Base-by-base conservation (phyloP, 495 filamentous ascomycete species). In the Alectoria sarmentosa region DNA sequence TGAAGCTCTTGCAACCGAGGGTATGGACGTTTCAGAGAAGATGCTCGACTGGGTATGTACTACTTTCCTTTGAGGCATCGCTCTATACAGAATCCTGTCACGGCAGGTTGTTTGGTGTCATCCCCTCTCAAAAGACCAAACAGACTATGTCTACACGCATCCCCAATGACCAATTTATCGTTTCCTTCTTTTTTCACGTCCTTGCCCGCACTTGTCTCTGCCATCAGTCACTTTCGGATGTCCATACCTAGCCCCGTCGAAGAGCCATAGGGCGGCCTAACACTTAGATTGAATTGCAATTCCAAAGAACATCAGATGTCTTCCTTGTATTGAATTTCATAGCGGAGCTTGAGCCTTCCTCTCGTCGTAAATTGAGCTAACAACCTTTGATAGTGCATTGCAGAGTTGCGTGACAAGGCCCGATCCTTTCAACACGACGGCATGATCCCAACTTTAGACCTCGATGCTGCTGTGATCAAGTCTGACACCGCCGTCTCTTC, bases 351-450 rank as follows among this genome's bases (percentile, higher is more conserved):
- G 28, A 32, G 49, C 52, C 17, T n/a, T 4, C 30, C 17, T 30
- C 23, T 54, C 28, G 2, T 32, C 13, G 32, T 30, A 11, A 1
- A 32, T 6, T 34, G 52, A 15, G 28, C 58, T 54, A 19, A 60
- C 4, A 52, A 30, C 0, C 26, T 28, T 14, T 28, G 23, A n/a
- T 44, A 79, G 75, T 78, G 73, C 66, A 75, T 85, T 57, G 62
- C 71, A 41, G 84, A 86, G 65, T 71, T 85, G 15, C 74, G 75
- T 15, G 78, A 78, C 65, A 83, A 80, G 62, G 76, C 76, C 6
- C 61, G 65, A 1, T 34, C 61, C 0, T 68, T 74, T 32, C 66
- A 73, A 56, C 37, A 74, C 21, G 70, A 71, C 9, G 77, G 78
- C 5, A 65, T 69, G 26, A 55, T 80, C 37, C 37, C 57, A 17